Base-by-base conservation (phyloP, 768 basidiomycete species). In the Tylopilus plumbeoviolaceoides region DNA sequence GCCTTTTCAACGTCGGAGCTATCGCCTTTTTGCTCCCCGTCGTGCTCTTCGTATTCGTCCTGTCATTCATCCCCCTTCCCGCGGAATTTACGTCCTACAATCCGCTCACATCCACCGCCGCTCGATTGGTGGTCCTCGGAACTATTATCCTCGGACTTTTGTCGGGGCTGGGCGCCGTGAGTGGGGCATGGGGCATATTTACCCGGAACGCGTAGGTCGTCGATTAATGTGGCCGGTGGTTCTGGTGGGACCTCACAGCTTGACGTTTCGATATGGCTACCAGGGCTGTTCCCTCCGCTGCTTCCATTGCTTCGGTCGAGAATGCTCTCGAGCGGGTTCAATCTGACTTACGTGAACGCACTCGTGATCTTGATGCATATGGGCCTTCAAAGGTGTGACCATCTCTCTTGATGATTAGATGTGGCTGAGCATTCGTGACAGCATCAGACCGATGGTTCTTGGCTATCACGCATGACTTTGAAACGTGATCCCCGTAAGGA, bases 151-250 rank as follows among this genome's bases (percentile, higher is more conserved):
- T 93, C n/a, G 91, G 91, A 6, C 63, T 84, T 3, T 74, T 93
- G 6, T 89, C 90, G 1, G 91, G 91, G 0, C 86, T 89, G 55
- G 89, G 89, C 56, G 84, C 88, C 4, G 74, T 87, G 44, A 82
- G 77, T 56, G 84, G 79, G 43, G 78, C 82, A 0, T 88, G 87
- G 86, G 70, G 59, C 9, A 48, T 50, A 44, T 63, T 68, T 59
- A 25, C 53, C 35, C 59, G 53, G 43, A 48, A 48, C 55, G 57
- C 57, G 67, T 68, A 58, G 54, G 67, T 63, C 44, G n/a, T 51
- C 33, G 43, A 56, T 64, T 51, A 44, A 52, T 59, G 46, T 48
- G 55, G 51, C 45, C 12, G 30, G 33, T 44, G 33, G 33, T 33
- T 15, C 14, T 12, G 11, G 33, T 33, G 55, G 36, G 51, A 47